Conservation (phyloP, 2,329 filamentous ascomycete genomes). For the Bipolaris cookei region DNA sequence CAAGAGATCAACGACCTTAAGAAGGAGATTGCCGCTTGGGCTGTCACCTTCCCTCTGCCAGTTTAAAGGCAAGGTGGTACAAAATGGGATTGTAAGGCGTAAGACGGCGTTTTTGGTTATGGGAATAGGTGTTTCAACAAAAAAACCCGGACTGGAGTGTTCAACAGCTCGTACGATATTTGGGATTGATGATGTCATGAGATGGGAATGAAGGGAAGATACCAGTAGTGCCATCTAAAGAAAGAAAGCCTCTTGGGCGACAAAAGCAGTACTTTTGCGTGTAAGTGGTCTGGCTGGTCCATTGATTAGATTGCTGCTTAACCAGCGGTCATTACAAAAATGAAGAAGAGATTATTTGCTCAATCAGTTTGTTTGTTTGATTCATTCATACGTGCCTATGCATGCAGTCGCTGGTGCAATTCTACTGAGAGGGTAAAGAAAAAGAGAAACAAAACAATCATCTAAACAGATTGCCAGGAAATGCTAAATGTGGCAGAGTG, state of each 20-base stretch:
- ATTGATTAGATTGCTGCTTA: not conserved
- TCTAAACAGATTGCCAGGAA: slow-evolving; percentile 44
- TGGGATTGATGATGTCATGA: slow-evolving; percentile 1
- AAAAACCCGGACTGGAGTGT: slow-evolving; percentile 29
- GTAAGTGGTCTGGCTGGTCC: not conserved
- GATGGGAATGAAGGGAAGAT: not conserved
- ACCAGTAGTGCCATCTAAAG: not conserved
- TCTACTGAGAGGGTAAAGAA: not conserved
- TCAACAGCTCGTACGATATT: slow-evolving; percentile 31
- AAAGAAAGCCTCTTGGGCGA: not conserved
- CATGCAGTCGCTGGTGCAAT: not conserved
- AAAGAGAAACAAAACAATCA: not conserved
- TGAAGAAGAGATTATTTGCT: not conserved
- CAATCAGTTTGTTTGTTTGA: not conserved
- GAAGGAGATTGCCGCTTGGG: slow-evolving; percentile 90
- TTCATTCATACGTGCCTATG: not conserved
- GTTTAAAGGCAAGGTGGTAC: slow-evolving; percentile 57
- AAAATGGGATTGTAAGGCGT: slow-evolving; percentile 20
- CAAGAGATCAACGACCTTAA: slow-evolving; percentile 82
- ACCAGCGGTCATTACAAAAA: not conserved
- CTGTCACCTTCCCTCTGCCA: slow-evolving; percentile 88
- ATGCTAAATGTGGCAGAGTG: slow-evolving; percentile 46
- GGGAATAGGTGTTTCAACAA: slow-evolving; percentile 32
- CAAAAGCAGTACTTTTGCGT: not conserved
- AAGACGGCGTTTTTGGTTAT: slow-evolving; percentile 22